phyloP scores from a whole-genome alignment of 2,329 filamentous ascomycete species.

The Botryotinia calthae region DNA sequence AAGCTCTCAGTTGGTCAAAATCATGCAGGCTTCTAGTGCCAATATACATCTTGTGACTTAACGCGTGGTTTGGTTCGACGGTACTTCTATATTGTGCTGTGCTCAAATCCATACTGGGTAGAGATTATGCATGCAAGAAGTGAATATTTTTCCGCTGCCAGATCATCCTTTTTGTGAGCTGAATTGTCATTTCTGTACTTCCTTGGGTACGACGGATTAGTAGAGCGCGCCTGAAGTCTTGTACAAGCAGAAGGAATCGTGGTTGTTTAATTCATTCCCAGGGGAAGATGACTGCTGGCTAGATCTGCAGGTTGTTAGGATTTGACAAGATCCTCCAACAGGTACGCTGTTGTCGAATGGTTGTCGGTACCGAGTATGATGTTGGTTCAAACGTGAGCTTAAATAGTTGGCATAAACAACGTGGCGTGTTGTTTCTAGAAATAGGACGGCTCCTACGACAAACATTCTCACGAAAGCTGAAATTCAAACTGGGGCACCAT shows the following conservation, averaged over 20 bases:
- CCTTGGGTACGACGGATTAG: neutral
- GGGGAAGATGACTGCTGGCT: neutral
- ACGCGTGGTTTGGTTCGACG: neutral
- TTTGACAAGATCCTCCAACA: neutral
- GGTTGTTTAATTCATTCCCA: neutral
- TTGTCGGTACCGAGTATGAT: neutral
- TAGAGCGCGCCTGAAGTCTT: constrained; percentile 4
- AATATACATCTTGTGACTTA: constrained; percentile 6
- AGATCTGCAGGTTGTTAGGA: neutral
- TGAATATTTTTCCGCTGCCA: constrained; percentile 12
- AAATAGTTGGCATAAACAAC: neutral
- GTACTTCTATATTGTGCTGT: neutral
- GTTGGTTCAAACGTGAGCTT: constrained; percentile 3
- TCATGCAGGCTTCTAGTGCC: neutral
- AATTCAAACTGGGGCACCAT: neutral
- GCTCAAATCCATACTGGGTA: neutral
- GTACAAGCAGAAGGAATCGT: neutral
- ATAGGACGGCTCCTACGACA: neutral
- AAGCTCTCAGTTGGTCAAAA: neutral
- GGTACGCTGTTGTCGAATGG: neutral
- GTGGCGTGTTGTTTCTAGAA: neutral
- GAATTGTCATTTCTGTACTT: neutral
- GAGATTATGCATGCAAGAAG: constrained; percentile 13
- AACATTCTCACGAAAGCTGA: neutral
- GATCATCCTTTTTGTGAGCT: constrained; percentile 7